Evolutionary conservation across 352 stramenopile genomes (phyloP).

Genomic region (Globisporangium perplexum): DNA sequence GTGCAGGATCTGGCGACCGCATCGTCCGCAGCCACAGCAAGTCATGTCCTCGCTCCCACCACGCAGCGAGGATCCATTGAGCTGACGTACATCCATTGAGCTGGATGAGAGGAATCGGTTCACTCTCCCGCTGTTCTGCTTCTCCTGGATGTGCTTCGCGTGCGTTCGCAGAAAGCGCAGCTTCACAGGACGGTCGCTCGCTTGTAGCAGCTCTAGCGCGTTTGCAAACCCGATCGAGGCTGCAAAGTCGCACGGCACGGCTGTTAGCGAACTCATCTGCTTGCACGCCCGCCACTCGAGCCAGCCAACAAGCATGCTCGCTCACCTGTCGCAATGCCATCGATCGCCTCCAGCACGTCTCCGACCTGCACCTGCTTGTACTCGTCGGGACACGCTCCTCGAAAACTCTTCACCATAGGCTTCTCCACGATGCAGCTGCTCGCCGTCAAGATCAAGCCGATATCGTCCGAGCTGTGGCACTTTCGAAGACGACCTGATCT

Average conservation of each 20-base stretch:
- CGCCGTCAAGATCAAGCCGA: slow-evolving; percentile 23
- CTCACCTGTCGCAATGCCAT: slow-evolving; percentile 62
- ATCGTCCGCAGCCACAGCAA: background rate
- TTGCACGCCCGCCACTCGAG: background rate
- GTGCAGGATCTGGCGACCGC: slow-evolving; percentile 52
- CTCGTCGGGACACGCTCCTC: slow-evolving; percentile 21
- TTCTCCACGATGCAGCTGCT: slow-evolving; percentile 16
- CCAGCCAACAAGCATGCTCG: background rate
- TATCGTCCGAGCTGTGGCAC: slow-evolving; percentile 58
- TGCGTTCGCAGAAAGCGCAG: slow-evolving; percentile 48
- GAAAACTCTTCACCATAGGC: slow-evolving; percentile 43
- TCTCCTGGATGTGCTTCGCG: slow-evolving; percentile 9
- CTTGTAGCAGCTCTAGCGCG: slow-evolving; percentile 45
- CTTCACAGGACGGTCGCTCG: slow-evolving; percentile 48
- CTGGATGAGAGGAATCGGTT: slow-evolving; percentile 19
- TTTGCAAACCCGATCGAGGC: slow-evolving; percentile 58
- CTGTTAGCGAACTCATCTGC: background rate
- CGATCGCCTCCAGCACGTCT: slow-evolving; percentile 66
- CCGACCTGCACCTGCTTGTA: slow-evolving; percentile 42
- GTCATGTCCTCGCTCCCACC: background rate
- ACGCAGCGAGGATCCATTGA: background rate
- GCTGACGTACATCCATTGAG: slow-evolving; percentile 32
- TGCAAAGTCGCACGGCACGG: slow-evolving; percentile 6
- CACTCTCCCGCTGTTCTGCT: slow-evolving; percentile 1
- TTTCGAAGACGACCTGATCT: slow-evolving; percentile 21